phyloP scores from a whole-genome alignment of 768 basidiomycete genomes.

The Suillus clintonianus region DNA sequence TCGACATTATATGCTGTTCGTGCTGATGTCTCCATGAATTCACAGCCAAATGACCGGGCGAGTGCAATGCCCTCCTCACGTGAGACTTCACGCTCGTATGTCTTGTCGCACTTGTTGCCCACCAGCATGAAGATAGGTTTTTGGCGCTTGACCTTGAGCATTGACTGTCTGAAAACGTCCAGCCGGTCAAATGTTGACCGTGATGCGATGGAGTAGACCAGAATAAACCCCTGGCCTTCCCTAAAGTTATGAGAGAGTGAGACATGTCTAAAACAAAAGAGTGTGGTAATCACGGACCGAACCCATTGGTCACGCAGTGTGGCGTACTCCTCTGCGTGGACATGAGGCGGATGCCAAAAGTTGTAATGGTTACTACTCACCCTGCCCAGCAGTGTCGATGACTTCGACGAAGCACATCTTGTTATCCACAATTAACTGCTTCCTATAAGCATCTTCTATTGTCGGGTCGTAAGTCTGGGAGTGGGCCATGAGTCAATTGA shows the following conservation, averaged over 20 bases:
- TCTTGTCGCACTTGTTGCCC: conserved; percentile 95
- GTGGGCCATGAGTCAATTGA: conserved; percentile 11
- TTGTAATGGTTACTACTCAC: conserved; percentile 43
- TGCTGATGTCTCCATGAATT: conserved; percentile 95
- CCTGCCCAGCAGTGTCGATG: conserved; percentile 97
- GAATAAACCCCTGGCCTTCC: conserved; percentile 96
- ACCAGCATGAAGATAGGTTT: conserved; percentile 91
- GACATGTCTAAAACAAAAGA: conserved; percentile 8
- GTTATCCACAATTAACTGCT: conserved; percentile 92
- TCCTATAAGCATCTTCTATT: conserved; percentile 97
- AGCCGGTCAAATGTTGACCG: conserved; percentile 88
- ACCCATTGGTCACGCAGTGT: conserved; percentile 98
- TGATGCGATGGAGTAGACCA: conserved; percentile 97
- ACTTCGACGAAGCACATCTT: conserved; percentile 96
- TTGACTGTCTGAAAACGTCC: conserved; percentile 87
- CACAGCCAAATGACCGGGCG: conserved; percentile 85
- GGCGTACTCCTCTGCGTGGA: conserved; percentile 85
- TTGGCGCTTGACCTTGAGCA: conserved; percentile 84
- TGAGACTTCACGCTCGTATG: conserved; percentile 88
- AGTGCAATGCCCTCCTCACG: conserved; percentile 84
- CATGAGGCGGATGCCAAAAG: conserved; percentile 19
- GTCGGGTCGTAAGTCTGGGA: conserved; percentile 93
- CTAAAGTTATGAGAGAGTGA: conserved; percentile 40
- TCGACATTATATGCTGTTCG: conserved; percentile 95
- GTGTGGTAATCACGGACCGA: conserved; percentile 56